phyloP scores from a whole-genome alignment of 2,329 filamentous ascomycete genomes.

The Dactylellina parvicollis region DNA sequence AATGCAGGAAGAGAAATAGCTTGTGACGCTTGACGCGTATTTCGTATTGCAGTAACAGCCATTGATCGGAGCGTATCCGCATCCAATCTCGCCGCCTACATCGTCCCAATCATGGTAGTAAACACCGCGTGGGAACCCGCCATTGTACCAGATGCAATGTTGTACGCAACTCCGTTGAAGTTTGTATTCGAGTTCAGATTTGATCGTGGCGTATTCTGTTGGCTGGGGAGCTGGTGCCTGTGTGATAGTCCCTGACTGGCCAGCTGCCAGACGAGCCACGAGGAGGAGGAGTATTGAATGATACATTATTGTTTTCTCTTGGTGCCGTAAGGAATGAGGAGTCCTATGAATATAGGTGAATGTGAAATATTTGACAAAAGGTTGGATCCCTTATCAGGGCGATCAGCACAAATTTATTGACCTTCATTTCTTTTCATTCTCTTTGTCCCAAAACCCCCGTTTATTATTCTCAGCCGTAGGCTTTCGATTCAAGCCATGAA shows the following conservation, averaged over 20 bases:
- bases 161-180: constrained; percentile 55
- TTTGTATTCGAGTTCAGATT: constrained; percentile 13
- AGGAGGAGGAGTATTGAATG: constrained; percentile 17
- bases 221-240: background rate
- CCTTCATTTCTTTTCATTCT: no score
- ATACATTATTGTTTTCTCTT: constrained; percentile 8
- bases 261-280: constrained; percentile 6
- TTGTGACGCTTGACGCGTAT: constrained; percentile 56
- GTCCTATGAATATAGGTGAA: background rate
- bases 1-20: constrained; percentile 57
- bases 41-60: constrained; percentile 57
- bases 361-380: background rate
- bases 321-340: background rate
- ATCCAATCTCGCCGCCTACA: constrained; percentile 56
- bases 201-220: constrained; percentile 3
- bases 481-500: background rate
- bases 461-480: constrained; percentile 17
- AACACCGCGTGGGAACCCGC: constrained; percentile 53
- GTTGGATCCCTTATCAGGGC: no score
- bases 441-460: background rate
- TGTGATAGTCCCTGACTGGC: constrained; percentile 5
- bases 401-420: no score
- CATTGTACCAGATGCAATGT: constrained; percentile 57
- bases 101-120: constrained; percentile 55
- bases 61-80: constrained; percentile 57